These are phyloP conservation scores for Chlamydomonas applanata DNA, from an alignment of 139 green algal species.

Conservation along the genomic window DNA sequence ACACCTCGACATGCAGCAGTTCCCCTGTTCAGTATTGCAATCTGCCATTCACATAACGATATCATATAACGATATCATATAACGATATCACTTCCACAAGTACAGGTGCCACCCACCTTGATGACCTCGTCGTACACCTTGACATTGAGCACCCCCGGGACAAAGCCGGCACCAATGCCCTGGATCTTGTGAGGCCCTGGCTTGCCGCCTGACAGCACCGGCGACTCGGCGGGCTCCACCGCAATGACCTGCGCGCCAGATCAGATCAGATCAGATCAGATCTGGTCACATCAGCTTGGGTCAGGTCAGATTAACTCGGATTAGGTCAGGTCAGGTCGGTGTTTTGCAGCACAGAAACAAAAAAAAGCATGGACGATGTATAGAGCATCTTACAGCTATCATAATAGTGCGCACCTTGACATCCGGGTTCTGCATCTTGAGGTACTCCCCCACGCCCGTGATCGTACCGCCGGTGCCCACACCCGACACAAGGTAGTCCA, in stretches of 20 bases:
- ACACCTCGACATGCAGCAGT: no score
- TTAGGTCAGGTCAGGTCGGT: neutral
- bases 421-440: constrained; percentile 90
- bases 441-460: constrained; percentile 86
- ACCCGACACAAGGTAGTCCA: constrained; percentile 59
- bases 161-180: constrained; percentile 87
- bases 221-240: constrained; percentile 92
- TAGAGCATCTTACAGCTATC: no score
- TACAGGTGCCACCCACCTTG: constrained; percentile 47
- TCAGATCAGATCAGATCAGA: neutral
- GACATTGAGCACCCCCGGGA: constrained; percentile 93
- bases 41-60: no score
- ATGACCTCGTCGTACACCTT: constrained; percentile 87
- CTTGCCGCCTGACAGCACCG: constrained; percentile 88
- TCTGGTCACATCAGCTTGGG: neutral
- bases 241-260: constrained; percentile 73
- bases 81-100: no score
- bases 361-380: no score
- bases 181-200: constrained; percentile 98
- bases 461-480: constrained; percentile 98
- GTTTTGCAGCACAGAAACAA: no score
- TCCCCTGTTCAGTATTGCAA: no score
- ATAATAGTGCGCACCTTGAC: constrained; percentile 59
- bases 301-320: neutral
- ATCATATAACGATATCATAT: no score